phyloP scores from a whole-genome alignment of 352 stramenopile species.

The Phytophthora litchii region DNA sequence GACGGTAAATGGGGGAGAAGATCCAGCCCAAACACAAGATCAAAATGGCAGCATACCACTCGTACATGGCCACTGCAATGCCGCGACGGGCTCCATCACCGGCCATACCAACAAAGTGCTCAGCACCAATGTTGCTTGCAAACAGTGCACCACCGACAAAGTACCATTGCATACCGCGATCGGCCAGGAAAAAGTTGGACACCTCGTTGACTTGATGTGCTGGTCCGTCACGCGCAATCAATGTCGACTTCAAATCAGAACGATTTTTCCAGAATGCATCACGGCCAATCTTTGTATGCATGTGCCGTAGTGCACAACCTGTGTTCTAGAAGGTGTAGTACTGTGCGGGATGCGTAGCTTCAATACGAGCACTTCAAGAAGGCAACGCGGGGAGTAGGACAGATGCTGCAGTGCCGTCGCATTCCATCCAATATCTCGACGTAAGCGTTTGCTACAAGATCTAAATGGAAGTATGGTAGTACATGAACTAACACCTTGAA shows the following conservation, averaged over 20 bases:
- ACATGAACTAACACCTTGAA: too few species aligned
- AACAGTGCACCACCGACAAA: conserved; percentile 66
- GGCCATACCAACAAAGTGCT: conserved; percentile 78
- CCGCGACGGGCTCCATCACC: conserved; percentile 61
- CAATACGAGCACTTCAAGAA: too few species aligned
- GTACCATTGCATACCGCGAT: conserved; percentile 74
- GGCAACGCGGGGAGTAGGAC: too few species aligned
- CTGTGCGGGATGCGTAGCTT: too few species aligned
- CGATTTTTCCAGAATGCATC: conserved; percentile 14
- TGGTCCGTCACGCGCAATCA: conserved; percentile 33
- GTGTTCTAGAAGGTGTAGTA: too few species aligned
- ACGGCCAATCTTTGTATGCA: too few species aligned
- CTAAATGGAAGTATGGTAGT: too few species aligned
- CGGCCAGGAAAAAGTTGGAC: conserved; percentile 69
- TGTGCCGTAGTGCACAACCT: too few species aligned
- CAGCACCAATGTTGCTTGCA: conserved; percentile 69
- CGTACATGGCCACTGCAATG: conserved; percentile 68
- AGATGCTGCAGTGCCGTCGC: too few species aligned
- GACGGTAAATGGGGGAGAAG: conserved; percentile 69
- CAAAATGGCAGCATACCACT: conserved; percentile 64
- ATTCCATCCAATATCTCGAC: too few species aligned
- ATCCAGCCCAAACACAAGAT: conserved; percentile 66
- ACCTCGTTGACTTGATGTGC: conserved; percentile 37
- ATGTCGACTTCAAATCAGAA: conserved; percentile 14
- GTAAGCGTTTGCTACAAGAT: background rate